Evolutionary conservation across 768 basidiomycete species (phyloP).

Genomic region (Dioszegia crocea): DNA sequence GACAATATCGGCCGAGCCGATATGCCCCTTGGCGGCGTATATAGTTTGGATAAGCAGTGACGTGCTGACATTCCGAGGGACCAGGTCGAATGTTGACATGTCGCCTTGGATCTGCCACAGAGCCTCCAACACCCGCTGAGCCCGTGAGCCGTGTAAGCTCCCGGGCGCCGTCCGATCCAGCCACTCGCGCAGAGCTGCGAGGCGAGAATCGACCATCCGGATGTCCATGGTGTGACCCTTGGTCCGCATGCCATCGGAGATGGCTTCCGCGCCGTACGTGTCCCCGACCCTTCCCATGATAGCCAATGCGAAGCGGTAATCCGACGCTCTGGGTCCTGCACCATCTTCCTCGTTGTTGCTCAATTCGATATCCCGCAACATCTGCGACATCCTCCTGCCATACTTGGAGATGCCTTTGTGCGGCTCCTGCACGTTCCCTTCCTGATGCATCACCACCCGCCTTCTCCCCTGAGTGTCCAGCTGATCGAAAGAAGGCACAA

Average conservation of each 20-base stretch:
- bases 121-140: background rate
- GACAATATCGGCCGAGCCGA: background rate
- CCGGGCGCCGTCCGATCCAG: background rate
- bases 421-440: background rate
- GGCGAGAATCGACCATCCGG: background rate
- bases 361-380: background rate
- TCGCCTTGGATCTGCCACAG: slow-evolving; percentile 6
- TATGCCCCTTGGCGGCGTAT: background rate
- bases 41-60: slow-evolving; percentile 5
- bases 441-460: background rate
- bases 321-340: background rate
- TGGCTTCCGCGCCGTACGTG: background rate
- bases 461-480: background rate
- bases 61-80: slow-evolving; percentile 5
- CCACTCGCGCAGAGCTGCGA: background rate
- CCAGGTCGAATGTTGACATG: background rate
- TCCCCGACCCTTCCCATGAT: background rate
- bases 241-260: background rate
- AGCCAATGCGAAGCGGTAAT: background rate
- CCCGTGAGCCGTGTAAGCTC: background rate
- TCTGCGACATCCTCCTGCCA: background rate
- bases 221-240: background rate
- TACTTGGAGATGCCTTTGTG: background rate
- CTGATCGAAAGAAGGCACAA: background rate
- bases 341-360: background rate